These are phyloP conservation scores for Hypsizygus ulmarius DNA, from an alignment of 1,284 basidiomycete species.

Conservation along the genomic window DNA sequence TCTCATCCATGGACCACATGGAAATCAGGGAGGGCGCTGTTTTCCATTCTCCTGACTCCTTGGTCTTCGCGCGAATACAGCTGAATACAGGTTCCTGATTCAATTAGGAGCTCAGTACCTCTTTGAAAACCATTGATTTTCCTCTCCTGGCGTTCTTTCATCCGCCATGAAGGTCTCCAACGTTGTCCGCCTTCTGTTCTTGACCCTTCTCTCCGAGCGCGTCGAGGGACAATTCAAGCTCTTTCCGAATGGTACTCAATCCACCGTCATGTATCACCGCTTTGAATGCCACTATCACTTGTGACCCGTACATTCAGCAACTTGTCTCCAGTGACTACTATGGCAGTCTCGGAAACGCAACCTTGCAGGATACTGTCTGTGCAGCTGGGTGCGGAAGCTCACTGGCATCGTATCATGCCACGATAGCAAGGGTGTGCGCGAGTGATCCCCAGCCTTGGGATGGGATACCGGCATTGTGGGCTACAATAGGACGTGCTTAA, in stretches of 20 bases:
- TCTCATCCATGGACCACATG: too few species aligned
- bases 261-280: constrained; percentile 1
- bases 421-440: background rate
- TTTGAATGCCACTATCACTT: constrained; percentile 1
- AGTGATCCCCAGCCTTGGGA: constrained; percentile 4
- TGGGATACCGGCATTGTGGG: background rate
- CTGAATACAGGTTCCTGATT: too few species aligned
- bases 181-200: too few species aligned
- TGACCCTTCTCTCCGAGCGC: too few species aligned
- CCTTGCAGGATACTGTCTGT: constrained; percentile 4
- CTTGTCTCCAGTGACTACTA: constrained; percentile 2
- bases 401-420: constrained; percentile 3
- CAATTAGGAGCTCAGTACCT: too few species aligned
- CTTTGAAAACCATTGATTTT: too few species aligned
- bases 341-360: background rate
- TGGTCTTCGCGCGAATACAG: too few species aligned
- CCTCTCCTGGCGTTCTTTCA: too few species aligned
- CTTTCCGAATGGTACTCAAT: background rate
- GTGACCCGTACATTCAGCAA: constrained; percentile 1
- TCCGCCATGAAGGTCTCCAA: too few species aligned
- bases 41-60: too few species aligned
- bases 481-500: constrained; percentile 10
- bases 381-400: background rate
- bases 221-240: too few species aligned
- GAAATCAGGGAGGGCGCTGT: too few species aligned